Base-by-base conservation (phyloP, 169 alveolate species). In the Theileria orientalis region DNA sequence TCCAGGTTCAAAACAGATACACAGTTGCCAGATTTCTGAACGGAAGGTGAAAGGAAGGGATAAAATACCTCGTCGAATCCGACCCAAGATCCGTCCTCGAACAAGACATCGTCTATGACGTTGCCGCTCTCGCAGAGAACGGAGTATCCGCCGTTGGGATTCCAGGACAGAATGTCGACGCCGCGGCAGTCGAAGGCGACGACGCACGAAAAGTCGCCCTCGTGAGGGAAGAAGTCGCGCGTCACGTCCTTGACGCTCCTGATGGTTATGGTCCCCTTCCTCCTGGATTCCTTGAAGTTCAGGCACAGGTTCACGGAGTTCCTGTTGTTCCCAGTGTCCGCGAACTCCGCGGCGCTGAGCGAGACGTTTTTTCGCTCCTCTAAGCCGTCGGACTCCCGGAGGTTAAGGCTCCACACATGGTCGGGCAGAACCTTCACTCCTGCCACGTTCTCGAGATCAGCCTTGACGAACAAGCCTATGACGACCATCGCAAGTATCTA, bases 131-230 rank as follows among this genome's bases (percentile, higher is more conserved):
- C 77, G 75, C 86, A 69, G 41, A 71, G 75, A 19, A 78, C 86
- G 46, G 69, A 52, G 71, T 69, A 78, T 21, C 86, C 86, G 23
- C 86, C 86, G 25, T 73, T 44, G 0, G 75, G 75, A 49, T 69
- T 35, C 86, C 86, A 78, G 54, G 73, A 47, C 49, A 74, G 35
- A 44, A 78, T 78, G 25, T 78, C 86, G 32, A 78, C 46, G 1
- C 86, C 86, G 25, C 86, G 32, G 83, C 86, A 78, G 68, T 78
- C 86, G 47, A 78, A 78, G 44, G 82, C 82, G n/a, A 72, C 79
- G 8, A 78, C 46, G 56, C 86, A 78, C 33, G 83, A 66, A 30
- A 41, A 78, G 30, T 30, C 63, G 54, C 67, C 42, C 14, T 69
- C 25, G 41, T 76, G 56, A 27, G 76, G 67, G 41, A 76, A 63